Evolutionary conservation across 2,329 filamentous ascomycete species (phyloP), one percentile per base, ranked within the genome.

Genomic region (Phyllosticta citribraziliensis): DNA sequence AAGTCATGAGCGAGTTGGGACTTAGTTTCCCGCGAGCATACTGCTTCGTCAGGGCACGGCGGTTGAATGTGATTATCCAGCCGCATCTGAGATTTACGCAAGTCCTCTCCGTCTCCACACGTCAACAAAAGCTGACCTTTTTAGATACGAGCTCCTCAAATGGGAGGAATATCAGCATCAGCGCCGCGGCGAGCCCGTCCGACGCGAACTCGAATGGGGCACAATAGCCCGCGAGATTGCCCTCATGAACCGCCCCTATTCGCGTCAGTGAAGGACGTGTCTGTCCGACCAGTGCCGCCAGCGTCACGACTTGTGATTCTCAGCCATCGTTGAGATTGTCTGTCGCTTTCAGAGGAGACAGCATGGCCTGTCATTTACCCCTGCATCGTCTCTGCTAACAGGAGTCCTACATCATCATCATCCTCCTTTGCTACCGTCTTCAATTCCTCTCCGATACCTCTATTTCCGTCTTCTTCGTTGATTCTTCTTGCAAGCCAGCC

Each of bases 41-140:
- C 74, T 97, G 94, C 73, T 97, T 93, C 73, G 94, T 99, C 47
- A 87, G 94, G 33, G 94, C 94, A 20, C 84, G 94, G 58, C 83
- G 94, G 63, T 80, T 99, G 55, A 99, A 99, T 70, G 94, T 99
- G 58, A 99, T 99, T 65, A 97, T 99, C 65, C 94, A 99, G 73
- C 94, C 94, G 12, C 93, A 99, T 77, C 81, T 99, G 61, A 84
- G 91, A 62, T 99, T 99, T 75, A 88, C 89, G 66, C 96, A 66
- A 70, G 74, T 70, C 58, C 12, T 9, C 30, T 20, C n/a, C n/a
- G n/a, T 27, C 40, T 14, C 22, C 17, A 27, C 33, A 19, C 11
- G 22, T 19, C 19, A 40, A 20, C 50, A n/a, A n/a, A 24, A 10
- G 53, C 53, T 55, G 24, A 63, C 47, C 59, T 52, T 56, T 53